phyloP scores from a whole-genome alignment of 2,329 filamentous ascomycete species.

The Pseudogymnoascus sp. region DNA sequence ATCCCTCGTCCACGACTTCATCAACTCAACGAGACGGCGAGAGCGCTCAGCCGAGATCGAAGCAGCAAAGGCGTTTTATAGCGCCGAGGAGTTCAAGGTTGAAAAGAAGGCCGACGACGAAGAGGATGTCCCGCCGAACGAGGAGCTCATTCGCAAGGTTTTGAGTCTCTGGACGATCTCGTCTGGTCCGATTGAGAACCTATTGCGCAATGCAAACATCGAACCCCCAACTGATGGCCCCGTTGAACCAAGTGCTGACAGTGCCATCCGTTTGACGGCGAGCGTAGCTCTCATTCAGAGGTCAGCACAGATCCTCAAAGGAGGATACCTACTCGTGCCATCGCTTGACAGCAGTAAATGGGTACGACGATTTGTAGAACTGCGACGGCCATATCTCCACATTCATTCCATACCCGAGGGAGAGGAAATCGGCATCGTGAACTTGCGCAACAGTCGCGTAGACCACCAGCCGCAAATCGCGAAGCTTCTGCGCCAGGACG shows the following conservation, averaged over 20 bases:
- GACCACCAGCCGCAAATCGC: slow-evolving; percentile 87
- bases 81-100: slow-evolving; percentile 25
- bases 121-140: slow-evolving; percentile 20
- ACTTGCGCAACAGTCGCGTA: slow-evolving; percentile 79
- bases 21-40: slow-evolving; percentile 64
- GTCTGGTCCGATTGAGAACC: slow-evolving; percentile 31
- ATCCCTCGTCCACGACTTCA: slow-evolving; percentile 81
- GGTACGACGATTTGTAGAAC: slow-evolving; percentile 87
- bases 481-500: slow-evolving; percentile 48
- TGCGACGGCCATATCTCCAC: slow-evolving; percentile 84
- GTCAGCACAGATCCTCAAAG: slow-evolving; percentile 72
- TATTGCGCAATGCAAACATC: slow-evolving; percentile 53
- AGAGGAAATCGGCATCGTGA: slow-evolving; percentile 84
- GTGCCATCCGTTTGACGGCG: slow-evolving; percentile 7
- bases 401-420: slow-evolving; percentile 78
- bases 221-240: slow-evolving; percentile 60
- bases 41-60: slow-evolving; percentile 72
- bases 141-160: slow-evolving; percentile 34
- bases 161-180: slow-evolving; percentile 27
- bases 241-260: slow-evolving; percentile 10
- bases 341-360: slow-evolving; percentile 75
- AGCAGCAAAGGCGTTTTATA: slow-evolving; percentile 58
- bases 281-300: slow-evolving; percentile 61
- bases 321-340: slow-evolving; percentile 78
- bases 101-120: not conserved